Evolutionary conservation across 208 protist species (phyloP).

Genomic region (Trypanosoma platydactyli): DNA sequence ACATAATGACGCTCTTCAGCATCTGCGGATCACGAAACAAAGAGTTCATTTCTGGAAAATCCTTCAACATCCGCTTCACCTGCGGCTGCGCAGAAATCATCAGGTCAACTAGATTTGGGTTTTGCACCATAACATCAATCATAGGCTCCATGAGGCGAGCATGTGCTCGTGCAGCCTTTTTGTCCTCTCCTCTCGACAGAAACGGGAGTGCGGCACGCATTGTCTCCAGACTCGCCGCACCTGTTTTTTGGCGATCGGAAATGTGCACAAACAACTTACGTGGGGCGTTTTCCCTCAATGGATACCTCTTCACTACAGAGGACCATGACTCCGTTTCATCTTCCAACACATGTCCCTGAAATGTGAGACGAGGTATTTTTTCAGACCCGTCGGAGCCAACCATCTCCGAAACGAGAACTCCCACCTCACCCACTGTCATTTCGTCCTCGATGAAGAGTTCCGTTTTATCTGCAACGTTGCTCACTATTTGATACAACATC

Average conservation of each 20-base stretch:
- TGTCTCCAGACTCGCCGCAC: constrained; percentile 42
- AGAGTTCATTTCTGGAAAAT: constrained; percentile 53
- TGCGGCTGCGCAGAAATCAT: constrained; percentile 48
- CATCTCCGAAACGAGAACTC: constrained; percentile 58
- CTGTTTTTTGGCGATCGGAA: constrained; percentile 26
- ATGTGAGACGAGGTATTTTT: constrained; percentile 44
- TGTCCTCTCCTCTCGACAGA: constrained; percentile 26
- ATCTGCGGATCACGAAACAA: constrained; percentile 63
- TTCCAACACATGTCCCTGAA: constrained; percentile 55
- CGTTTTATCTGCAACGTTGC: constrained; percentile 58
- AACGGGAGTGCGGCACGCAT: constrained; percentile 41
- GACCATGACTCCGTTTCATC: constrained; percentile 49
- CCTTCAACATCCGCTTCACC: constrained; percentile 49
- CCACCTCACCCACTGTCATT: constrained; percentile 77
- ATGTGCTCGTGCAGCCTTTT: constrained; percentile 42
- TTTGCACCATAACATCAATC: constrained; percentile 61
- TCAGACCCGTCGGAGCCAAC: constrained; percentile 36
- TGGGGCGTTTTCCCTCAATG: not conserved
- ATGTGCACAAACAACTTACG: constrained; percentile 73
- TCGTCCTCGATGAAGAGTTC: constrained; percentile 69
- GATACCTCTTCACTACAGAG: constrained; percentile 1
- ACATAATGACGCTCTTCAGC: constrained; percentile 74
- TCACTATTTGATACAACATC: constrained; percentile 76
- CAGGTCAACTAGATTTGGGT: constrained; percentile 52
- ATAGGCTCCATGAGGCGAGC: constrained; percentile 66